Conservation (phyloP, 805 yeast genomes). For the Candida wancherniae region DNA sequence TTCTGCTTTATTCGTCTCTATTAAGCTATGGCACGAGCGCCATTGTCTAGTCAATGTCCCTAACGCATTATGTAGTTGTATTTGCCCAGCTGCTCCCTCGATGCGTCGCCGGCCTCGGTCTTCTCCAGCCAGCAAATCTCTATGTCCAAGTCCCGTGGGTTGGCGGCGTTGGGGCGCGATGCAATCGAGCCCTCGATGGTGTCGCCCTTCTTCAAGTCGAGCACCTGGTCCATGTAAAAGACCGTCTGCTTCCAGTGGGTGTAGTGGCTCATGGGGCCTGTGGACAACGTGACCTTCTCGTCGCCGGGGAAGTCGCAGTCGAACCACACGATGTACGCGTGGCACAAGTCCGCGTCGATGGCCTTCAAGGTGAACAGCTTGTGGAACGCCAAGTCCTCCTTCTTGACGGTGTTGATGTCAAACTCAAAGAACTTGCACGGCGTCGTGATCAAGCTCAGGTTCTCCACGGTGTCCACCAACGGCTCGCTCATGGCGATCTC, state of each 20-base stretch:
- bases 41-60: too few species aligned
- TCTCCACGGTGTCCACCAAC: constrained; percentile 89
- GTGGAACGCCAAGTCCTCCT: constrained; percentile 76
- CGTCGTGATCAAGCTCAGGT: constrained; percentile 66
- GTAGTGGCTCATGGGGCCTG: constrained; percentile 91
- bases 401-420: constrained; percentile 83
- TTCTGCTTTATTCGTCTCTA: too few species aligned
- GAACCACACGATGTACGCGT: constrained; percentile 91
- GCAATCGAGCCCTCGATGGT: constrained; percentile 63
- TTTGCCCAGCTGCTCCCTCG: constrained; percentile 56
- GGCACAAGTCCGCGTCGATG: constrained; percentile 73
- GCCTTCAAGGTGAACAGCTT: constrained; percentile 67
- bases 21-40: too few species aligned
- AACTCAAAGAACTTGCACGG: constrained; percentile 68
- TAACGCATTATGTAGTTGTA: constrained; percentile 70
- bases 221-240: constrained; percentile 78
- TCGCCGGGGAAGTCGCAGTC: constrained; percentile 83
- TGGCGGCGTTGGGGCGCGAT: constrained; percentile 67
- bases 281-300: constrained; percentile 70
- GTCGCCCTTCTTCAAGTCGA: constrained; percentile 76
- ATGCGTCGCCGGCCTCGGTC: constrained; percentile 40
- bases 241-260: constrained; percentile 99
- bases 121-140: constrained; percentile 55
- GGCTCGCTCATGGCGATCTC: constrained; percentile 89
- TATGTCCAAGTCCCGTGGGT: constrained; percentile 89